Conservation (phyloP, 345 rosid genomes). For the Sonneratia alba region DNA sequence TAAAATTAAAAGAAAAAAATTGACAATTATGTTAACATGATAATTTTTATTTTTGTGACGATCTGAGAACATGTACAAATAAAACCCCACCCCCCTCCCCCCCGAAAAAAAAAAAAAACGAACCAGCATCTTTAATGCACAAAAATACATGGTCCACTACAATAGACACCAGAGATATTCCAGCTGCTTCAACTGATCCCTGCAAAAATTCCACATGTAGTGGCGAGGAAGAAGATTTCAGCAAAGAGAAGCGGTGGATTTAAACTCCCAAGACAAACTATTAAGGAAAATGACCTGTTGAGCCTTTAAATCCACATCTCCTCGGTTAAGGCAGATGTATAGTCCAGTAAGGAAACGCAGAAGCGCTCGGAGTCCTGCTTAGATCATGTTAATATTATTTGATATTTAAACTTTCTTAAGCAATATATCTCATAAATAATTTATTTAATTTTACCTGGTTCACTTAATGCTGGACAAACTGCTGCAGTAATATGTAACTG, state of each 20-base stretch:
- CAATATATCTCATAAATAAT: neutral
- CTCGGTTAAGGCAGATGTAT: conserved; percentile 87
- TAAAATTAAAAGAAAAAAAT: neutral
- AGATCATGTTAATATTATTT: conserved; percentile 4
- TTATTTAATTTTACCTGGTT: conserved; percentile 55
- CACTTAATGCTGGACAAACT: conserved; percentile 96
- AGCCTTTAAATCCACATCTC: conserved; percentile 77
- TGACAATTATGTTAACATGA: neutral
- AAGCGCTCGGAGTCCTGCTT: conserved; percentile 89
- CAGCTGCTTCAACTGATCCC: conserved; percentile 89
- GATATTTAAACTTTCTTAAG: neutral
- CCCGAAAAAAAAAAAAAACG: conserved; percentile 13
- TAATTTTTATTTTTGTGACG: neutral
- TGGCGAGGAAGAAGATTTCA: conserved; percentile 2
- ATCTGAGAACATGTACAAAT: neutral
- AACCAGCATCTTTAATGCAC: conserved; percentile 91
- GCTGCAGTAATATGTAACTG: conserved; percentile 92
- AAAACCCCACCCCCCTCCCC: neutral
- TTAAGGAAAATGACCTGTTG: conserved; percentile 53
- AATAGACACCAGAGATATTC: conserved; percentile 74
- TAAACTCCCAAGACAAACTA: neutral
- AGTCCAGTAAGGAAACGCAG: conserved; percentile 91
- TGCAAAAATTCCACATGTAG: conserved; percentile 16
- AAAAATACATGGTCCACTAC: conserved; percentile 96
- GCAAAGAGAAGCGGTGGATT: conserved; percentile 3